Base-by-base conservation (phyloP, 208 protist genomes). In the Giardia muris region DNA sequence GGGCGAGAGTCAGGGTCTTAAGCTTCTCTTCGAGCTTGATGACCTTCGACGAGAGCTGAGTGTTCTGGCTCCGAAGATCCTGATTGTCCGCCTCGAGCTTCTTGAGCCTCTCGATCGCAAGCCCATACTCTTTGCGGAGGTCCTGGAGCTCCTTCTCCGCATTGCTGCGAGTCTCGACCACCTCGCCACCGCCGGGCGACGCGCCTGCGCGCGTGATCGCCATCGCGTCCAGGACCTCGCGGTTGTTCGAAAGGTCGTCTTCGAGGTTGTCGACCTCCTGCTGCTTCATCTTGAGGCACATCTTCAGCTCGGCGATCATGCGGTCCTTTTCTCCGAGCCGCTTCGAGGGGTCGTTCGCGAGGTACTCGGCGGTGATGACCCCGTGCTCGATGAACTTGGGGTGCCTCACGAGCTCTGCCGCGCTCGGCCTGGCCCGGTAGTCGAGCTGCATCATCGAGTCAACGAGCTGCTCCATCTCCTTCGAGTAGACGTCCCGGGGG, bases 201-300 rank as follows among this genome's bases (percentile, higher is more conserved):
- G 19, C 30, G 10, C 19, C 57, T 39, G 57, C 30, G 19, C 30
- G 10, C 57, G 57, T 76, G 30, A 76, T 76, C 57, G 57, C 30
- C 57, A 76, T 76, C 30, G 57, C 57, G 10, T 76, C 57, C 57
- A 76, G 10, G 10, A 76, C 30, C 57, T 76, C 57, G 19, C 30
- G 10, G 30, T 76, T 76, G 57, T 76, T 76, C 30, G 57, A 76
- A 39, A 76, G 30, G 30, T 76, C 57, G 57, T 76, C 57, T 76
- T 76, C 57, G 19, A 76, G 57, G 57, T 76, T 76, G 57, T 76
- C 57, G 57, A 76, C 57, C 57, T 76, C 57, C 30, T 76, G 57
- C 57, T 76, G 57, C 57, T 76, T 76, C 57, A 76, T 76, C 57
- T 76, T 76, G 10, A 76, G 57, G 30, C 57, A 76, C 57, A 76